Conservation (phyloP, 306 rosid species). For the Lathyrus oleraceus region DNA sequence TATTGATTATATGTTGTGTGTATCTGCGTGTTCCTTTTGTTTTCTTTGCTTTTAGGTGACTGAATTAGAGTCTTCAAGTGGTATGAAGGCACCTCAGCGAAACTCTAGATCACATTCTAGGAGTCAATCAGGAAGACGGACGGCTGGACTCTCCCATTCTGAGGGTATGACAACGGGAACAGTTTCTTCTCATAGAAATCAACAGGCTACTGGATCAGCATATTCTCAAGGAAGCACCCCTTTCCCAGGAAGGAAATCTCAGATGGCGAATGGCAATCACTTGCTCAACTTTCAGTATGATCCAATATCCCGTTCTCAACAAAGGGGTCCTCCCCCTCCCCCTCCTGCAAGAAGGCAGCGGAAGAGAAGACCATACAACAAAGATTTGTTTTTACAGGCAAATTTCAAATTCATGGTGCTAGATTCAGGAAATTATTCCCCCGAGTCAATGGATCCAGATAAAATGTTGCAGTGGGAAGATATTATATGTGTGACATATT, state of each 20-base stretch:
- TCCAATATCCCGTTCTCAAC: slow-evolving; percentile 76
- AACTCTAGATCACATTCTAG: slow-evolving; percentile 44
- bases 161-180: slow-evolving; percentile 47
- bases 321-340: slow-evolving; percentile 82
- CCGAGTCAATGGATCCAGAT: slow-evolving; percentile 85
- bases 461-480: slow-evolving; percentile 95
- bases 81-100: slow-evolving; percentile 42
- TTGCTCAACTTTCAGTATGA: slow-evolving; percentile 92
- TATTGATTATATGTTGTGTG: not conserved
- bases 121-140: slow-evolving; percentile 50
- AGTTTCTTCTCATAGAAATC: slow-evolving; percentile 45
- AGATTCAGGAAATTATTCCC: slow-evolving; percentile 67
- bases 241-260: slow-evolving; percentile 65
- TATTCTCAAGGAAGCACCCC: slow-evolving; percentile 57
- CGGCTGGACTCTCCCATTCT: slow-evolving; percentile 47
- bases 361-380: slow-evolving; percentile 81
- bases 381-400: slow-evolving; percentile 92
- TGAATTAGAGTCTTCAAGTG: slow-evolving; percentile 44
- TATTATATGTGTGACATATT: slow-evolving; percentile 78
- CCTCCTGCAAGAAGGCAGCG: slow-evolving; percentile 73
- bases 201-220: slow-evolving; percentile 41
- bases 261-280: slow-evolving; percentile 74
- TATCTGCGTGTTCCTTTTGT: slow-evolving; percentile 3
- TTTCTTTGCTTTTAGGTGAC: slow-evolving; percentile 55
- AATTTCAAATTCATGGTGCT: slow-evolving; percentile 85